phyloP scores from a whole-genome alignment of 2,329 filamentous ascomycete genomes.

The Clonostachys sp. region DNA sequence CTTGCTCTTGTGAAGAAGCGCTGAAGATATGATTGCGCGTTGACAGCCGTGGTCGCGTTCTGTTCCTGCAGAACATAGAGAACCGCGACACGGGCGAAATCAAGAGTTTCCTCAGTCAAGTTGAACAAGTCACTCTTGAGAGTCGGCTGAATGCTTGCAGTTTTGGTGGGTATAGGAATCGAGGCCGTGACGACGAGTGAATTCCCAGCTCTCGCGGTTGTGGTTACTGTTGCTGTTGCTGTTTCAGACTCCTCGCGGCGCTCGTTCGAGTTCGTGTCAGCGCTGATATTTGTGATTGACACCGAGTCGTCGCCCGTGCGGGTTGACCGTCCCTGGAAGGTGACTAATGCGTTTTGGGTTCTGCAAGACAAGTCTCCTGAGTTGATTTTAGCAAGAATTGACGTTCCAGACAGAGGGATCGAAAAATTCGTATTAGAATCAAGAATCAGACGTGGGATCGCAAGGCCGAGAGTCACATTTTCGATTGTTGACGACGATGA shows the following conservation, averaged over 20 bases:
- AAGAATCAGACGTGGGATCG: conserved; percentile 70
- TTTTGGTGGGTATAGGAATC: not conserved
- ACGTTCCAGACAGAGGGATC: conserved; percentile 66
- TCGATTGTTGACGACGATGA: conserved; percentile 30
- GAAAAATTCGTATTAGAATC: conserved; percentile 65
- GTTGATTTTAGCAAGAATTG: conserved; percentile 74
- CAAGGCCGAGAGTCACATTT: conserved; percentile 77
- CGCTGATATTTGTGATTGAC: not conserved
- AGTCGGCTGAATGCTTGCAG: not conserved
- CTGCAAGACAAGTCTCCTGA: conserved; percentile 72
- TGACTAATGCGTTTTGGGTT: conserved; percentile 82
- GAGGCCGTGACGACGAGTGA: not conserved
- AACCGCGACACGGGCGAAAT: conserved; percentile 60
- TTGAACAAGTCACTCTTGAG: conserved; percentile 24
- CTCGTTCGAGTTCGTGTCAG: not conserved
- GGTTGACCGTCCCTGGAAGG: conserved; percentile 61
- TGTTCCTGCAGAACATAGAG: conserved; percentile 58
- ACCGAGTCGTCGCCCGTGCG: conserved; percentile 16
- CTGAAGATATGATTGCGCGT: conserved; percentile 50
- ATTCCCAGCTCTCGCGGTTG: not conserved
- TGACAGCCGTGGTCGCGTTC: conserved; percentile 41
- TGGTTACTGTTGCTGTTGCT: not conserved
- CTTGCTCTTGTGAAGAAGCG: conserved; percentile 43
- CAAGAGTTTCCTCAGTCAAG: conserved; percentile 50
- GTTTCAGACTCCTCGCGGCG: not conserved